Base-by-base conservation (phyloP, 257 asterid species). In the Craterostigma plantagineum region DNA sequence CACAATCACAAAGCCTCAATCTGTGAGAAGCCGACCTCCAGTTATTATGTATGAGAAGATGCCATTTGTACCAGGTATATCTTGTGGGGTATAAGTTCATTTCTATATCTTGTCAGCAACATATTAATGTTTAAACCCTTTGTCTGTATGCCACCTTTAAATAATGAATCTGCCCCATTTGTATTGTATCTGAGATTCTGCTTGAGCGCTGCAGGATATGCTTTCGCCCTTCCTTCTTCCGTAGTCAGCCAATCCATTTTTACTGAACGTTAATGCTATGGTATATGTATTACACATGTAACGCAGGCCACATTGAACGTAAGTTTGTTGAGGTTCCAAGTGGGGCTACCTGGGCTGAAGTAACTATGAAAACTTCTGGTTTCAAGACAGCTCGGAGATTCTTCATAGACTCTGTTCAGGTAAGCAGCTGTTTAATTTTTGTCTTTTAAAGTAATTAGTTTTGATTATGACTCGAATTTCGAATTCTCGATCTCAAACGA, bases 341-440 rank as follows among this genome's bases (percentile, higher is more conserved):
- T 75, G 98, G 98, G 63, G 85, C 95, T 62, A 71, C 92, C 59
- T 87, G 95, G 98, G 93, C 64, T 53, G 98, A 70, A 67, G 84
- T 79, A 45, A 82, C 91, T 53, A 70, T 87, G 79, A 75, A 65
- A 54, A 53, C 95, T 53, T 76, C 78, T 36, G 92, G 98, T 42
- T 79, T 82, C 59, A 77, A 63, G 54, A 73, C 98, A 10, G 81
- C 95, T 56, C 77, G 95, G 45, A 72, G 75, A 70, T 82, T 87
- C 65, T 87, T 54, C 62, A 56, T 87, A 23, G 81, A 87, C 45
- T 66, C 83, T 49, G 91, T 82, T 67, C 98, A 87, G 92, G 98
- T 87, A 68, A 50, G n/a, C n/a, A n/a, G n/a, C n/a, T n/a, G n/a
- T n/a, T n/a, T n/a, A n/a, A n/a, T n/a, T n/a, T n/a, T n/a, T 11